Base-by-base conservation (phyloP, 2,329 filamentous ascomycete genomes). In the Exophiala spinifera region DNA sequence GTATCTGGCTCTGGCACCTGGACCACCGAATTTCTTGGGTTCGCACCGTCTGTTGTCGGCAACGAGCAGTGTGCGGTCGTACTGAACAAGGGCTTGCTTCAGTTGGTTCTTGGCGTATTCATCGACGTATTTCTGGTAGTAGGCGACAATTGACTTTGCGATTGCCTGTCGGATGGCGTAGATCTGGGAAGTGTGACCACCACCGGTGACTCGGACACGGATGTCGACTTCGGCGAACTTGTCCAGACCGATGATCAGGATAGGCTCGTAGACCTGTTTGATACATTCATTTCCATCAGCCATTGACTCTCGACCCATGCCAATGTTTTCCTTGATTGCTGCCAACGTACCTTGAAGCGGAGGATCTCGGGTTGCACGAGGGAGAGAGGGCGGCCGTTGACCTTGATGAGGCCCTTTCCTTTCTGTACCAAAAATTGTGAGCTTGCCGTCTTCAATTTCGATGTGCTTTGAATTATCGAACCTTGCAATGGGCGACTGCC, bases 81-180 rank as follows among this genome's bases (percentile, higher is more conserved):
- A 99, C 77, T 91, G 85, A 72, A 92, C 89, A 69, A 99, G 86
- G 67, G 89, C 89, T 80, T 92, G 88, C 90, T 97, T 99, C 74
- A 99, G 85, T 80, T 91, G 84, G 86, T 97, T 96, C 89, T 99
- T 99, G 82, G 88, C 90, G 88, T 97, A 91, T 88, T 99, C 94
- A 75, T 99, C 94, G 79, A 97, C 90, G 82, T 87, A 99, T 85
- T 99, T 96, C 83, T 96, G 92, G 88, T 96, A 97, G 88, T 96
- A 96, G 78, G 91, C 88, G 73, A 95, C 87, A 75, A 95, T 89
- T 71, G 87, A 88, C 86, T 97, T 99, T 82, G 91, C 86, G 74
- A 99, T 97, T 71, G 94, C 92, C 83, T 99, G 94, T 71, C 94
- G 91, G 83, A 97, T 90, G 76, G 94, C 94, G 80, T 97, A 96